Base-by-base conservation (phyloP, 768 basidiomycete genomes). In the Suillus lakei region DNA sequence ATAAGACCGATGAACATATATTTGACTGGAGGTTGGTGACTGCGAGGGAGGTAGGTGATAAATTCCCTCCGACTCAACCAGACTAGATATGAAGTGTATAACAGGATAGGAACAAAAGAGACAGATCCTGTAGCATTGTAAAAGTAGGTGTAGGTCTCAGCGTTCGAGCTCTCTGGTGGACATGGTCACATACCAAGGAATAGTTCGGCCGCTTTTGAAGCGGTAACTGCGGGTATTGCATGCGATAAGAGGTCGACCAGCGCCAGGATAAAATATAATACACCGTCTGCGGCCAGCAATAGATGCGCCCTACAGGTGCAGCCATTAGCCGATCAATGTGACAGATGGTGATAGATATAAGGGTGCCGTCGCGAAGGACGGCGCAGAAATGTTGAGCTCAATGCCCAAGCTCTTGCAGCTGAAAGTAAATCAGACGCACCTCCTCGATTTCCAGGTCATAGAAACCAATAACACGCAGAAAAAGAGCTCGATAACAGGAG, bases 81-180 rank as follows among this genome's bases (percentile, higher is more conserved):
- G 77, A 84, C 88, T 60, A 92, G 80, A 76, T 88, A 91, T 62
- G 84, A 62, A 23, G 81, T 85, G 77, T 89, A 92, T 53, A 87
- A 77, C 46, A 92, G 77, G 54, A 93, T 78, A 13, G 92, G 90
- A 28, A 89, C 71, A 70, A 86, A 89, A 4, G 92, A 92, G 50
- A 82, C 72, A 50, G 83, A 81, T 48, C 79, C 91, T 78, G 34
- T 39, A 61, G 1, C 16, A n/a, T 53, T 32, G 16, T 16, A 41
- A 28, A 12, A 28, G 28, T 38, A 9, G 28, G 15, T 55, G 26
- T 30, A 12, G 13, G 13, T 59, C 26, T 64, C 16, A n/a, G 50
- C 3, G 53, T 58, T 32, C 16, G 54, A 34, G 65, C 16, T 28
- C 53, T 28, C 21, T 16, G n/a, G 30, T 28, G 18, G 30, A 21